Conservation (phyloP, 2,329 filamentous ascomycete species). For the Trichoderma polysporum region DNA sequence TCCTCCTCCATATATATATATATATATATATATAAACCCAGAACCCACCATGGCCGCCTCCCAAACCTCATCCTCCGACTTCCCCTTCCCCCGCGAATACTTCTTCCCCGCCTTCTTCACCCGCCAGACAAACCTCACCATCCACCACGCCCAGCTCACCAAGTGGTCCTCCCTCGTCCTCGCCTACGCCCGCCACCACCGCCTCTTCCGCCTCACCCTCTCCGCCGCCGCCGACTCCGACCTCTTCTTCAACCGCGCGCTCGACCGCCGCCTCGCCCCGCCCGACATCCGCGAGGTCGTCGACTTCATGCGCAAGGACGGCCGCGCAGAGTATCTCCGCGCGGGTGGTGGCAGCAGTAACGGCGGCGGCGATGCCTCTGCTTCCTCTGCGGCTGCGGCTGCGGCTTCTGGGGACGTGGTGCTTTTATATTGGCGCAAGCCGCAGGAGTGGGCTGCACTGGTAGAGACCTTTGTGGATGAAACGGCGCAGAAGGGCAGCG, state of each 20-base stretch:
- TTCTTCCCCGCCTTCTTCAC: constrained; percentile 85
- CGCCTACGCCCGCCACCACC: constrained; percentile 76
- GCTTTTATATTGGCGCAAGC: constrained; percentile 82
- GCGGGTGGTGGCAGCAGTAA: constrained; percentile 29
- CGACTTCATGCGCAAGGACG: constrained; percentile 58
- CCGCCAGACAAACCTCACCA: constrained; percentile 71
- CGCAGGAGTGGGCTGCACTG: constrained; percentile 84
- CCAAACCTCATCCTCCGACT: constrained; percentile 32
- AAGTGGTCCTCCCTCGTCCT: constrained; percentile 89
- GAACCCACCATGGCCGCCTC: not conserved
- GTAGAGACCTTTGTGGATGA: constrained; percentile 81
- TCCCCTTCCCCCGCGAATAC: constrained; percentile 64
- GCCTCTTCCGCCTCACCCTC: constrained; percentile 72
- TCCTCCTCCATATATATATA: too few species aligned
- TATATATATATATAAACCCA: too few species aligned
- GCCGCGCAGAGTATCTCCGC: constrained; percentile 64
- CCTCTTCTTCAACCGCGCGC: constrained; percentile 58
- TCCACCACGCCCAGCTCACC: constrained; percentile 70
- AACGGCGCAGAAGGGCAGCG: constrained; percentile 83
- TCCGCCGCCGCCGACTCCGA: constrained; percentile 51
- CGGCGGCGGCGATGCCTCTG: constrained; percentile 30
- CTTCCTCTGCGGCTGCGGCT: constrained; percentile 19
- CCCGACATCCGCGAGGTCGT: constrained; percentile 58
- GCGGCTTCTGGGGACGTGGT: constrained; percentile 46
- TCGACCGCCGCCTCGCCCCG: constrained; percentile 51